Evolutionary conservation across 768 basidiomycete genomes (phyloP).

Genomic region (Calocera cornea): DNA sequence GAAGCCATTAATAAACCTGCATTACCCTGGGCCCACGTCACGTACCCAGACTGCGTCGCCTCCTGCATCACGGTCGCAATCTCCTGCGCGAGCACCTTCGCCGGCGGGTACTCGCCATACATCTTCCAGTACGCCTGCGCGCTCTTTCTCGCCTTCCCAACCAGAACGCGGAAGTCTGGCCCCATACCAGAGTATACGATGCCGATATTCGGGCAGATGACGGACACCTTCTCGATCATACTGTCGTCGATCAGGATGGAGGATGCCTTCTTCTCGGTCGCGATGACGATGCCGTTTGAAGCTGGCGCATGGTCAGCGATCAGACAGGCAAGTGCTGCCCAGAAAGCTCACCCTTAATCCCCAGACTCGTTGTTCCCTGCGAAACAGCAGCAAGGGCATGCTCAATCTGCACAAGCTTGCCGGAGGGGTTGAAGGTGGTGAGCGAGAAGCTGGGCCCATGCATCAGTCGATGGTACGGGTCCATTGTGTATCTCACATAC

Average conservation of each 20-base stretch:
- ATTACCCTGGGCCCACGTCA: conserved; percentile 12
- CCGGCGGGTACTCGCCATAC: conserved; percentile 95
- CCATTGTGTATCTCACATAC: conserved; percentile 21
- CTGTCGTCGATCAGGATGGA: conserved; percentile 97
- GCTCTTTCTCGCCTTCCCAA: conserved; percentile 89
- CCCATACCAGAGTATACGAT: conserved; percentile 99
- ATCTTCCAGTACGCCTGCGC: conserved; percentile 99
- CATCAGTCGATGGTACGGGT: background rate
- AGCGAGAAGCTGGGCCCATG: conserved; percentile 72
- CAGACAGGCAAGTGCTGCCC: background rate
- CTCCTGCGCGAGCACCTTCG: conserved; percentile 89
- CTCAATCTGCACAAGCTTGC: conserved; percentile 98
- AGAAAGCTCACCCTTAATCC: conserved; percentile 73
- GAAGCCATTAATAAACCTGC: conserved; percentile 18
- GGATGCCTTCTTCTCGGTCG: conserved; percentile 97
- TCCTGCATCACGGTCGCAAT: conserved; percentile 98
- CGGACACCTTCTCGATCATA: conserved; percentile 92
- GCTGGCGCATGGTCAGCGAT: conserved; percentile 35
- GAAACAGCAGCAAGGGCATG: conserved; percentile 95
- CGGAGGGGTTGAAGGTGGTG: conserved; percentile 97
- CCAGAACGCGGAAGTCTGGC: conserved; percentile 90
- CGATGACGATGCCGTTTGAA: conserved; percentile 97
- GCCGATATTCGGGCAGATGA: conserved; percentile 97
- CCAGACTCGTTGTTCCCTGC: conserved; percentile 90
- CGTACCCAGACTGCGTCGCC: conserved; percentile 95